phyloP scores from a whole-genome alignment of 2,329 filamentous ascomycete genomes.

The Didymella glomerata region DNA sequence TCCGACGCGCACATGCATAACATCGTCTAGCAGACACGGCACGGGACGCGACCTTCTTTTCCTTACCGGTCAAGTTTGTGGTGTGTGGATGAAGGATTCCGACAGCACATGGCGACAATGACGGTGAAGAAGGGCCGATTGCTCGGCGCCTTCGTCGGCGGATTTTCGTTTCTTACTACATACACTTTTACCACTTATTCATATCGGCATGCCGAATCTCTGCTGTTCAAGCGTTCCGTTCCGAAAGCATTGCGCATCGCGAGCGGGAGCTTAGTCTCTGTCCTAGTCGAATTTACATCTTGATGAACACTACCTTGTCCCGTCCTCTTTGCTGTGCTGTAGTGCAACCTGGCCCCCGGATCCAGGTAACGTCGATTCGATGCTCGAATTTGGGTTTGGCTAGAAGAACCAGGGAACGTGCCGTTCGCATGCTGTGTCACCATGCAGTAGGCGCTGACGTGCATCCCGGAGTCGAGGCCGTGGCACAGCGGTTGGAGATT shows the following conservation, averaged over 20 bases:
- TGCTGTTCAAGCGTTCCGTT: neutral
- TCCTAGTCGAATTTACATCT: slow-evolving; percentile 8
- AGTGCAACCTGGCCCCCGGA: slow-evolving; percentile 2
- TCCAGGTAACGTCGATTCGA: neutral
- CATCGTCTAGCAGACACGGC: slow-evolving; percentile 3
- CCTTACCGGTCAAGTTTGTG: slow-evolving; percentile 4
- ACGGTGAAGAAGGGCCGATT: slow-evolving; percentile 25
- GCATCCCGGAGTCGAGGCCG: slow-evolving; percentile 9
- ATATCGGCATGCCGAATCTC: slow-evolving; percentile 18
- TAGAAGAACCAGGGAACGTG: slow-evolving; percentile 10
- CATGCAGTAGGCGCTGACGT: slow-evolving; percentile 15
- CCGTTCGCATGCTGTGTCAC: slow-evolving; percentile 25
- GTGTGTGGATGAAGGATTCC: neutral
- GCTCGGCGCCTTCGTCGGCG: neutral
- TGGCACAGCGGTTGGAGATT: neutral
- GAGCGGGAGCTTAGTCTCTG: slow-evolving; percentile 7
- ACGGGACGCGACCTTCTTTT: slow-evolving; percentile 8
- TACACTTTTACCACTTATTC: slow-evolving; percentile 1
- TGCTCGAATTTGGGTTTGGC: slow-evolving; percentile 3
- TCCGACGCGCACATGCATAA: slow-evolving; percentile 3
- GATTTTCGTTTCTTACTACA: slow-evolving; percentile 19
- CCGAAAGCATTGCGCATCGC: slow-evolving; percentile 4
- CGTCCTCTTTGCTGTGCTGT: slow-evolving; percentile 4
- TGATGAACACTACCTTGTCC: slow-evolving; percentile 6
- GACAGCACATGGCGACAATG: neutral